Base-by-base conservation (phyloP, 106 monocot genomes). In the Amphibolis antarctica region DNA sequence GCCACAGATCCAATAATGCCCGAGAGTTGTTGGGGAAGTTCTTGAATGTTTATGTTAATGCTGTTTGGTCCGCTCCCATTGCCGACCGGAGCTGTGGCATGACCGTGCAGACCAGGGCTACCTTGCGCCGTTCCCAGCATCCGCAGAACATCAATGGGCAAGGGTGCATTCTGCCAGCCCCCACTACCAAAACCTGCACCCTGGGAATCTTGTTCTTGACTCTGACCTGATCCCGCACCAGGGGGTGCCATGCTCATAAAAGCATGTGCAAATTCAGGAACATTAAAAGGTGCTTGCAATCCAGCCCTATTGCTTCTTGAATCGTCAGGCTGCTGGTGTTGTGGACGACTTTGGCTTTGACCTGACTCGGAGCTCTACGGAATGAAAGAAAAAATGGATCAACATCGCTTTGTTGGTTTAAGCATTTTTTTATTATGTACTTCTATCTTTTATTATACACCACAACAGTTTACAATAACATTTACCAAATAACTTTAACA, bases 51-150 rank as follows among this genome's bases (percentile, higher is more conserved):
- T 4, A 63, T 44, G 20, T 63, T 60, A 29, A 60, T 13, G 19
- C 60, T 46, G 26, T 26, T 63, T 13, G 63, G 25, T 63, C 46
- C 63, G 46, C 19, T 17, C 46, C 46, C 1, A 47, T 25, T 23
- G 43, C 4, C 45, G 25, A 6, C 26, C 13, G 60, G 43, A 43
- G 44, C 15, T 10, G n/a, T 46, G 24, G 63, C 46, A 46, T 45
- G 63, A 24, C 46, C 22, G 12, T 63, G 63, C 24, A 46, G 63
- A 45, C 63, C 46, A 46, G 26, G 43, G 19, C 28, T 46, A 47
- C 63, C 63, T 47, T 45, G 46, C 21, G 46, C 23, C 63, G 46
- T 63, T 4, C 63, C 63, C 44, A 63, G 45, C 13, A 63, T 63
- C 46, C 46, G 63, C 25, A 46, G 46, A 63, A 63, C 0, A 44